A percentile compares a stretch with the other conserved stretches of the same genome.
Conservation (phyloP, 2,329 filamentous ascomycete species). For the Penicillium sp. region DNA sequence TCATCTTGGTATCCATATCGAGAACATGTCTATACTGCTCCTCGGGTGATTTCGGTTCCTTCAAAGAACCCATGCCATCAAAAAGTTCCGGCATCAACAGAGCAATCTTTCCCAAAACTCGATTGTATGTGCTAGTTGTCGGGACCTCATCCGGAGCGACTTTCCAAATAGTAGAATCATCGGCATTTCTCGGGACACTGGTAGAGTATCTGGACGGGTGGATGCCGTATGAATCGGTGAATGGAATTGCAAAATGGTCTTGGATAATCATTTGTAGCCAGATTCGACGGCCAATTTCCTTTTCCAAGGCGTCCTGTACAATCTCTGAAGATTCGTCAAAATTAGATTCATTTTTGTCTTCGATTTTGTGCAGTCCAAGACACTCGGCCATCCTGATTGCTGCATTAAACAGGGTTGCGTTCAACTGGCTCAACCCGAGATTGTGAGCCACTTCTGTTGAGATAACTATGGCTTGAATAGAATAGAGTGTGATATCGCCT, state of each 20-base stretch:
- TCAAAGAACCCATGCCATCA: not conserved
- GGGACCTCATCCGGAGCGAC: not conserved
- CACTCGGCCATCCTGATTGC: not conserved
- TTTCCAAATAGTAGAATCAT: constrained; percentile 21
- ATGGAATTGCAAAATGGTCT: constrained; percentile 34
- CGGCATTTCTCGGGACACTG: constrained; percentile 29
- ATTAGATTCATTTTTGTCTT: not conserved
- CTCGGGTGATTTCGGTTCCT: not conserved
- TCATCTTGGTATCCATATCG: not conserved
- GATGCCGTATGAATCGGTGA: constrained; percentile 37
- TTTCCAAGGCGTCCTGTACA: not conserved
- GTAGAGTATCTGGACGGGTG: constrained; percentile 35
- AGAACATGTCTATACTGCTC: not conserved
- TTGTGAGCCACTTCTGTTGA: not conserved
- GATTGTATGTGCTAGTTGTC: constrained; percentile 17
- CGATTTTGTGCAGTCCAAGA: not conserved
- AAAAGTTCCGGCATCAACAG: constrained; percentile 26
- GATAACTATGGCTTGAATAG: not conserved
- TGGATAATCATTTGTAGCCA: constrained; percentile 39
- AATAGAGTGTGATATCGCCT: not conserved
- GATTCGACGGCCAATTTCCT: constrained; percentile 32
- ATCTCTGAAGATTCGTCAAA: no score
- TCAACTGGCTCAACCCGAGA: not conserved
- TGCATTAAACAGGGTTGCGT: not conserved
- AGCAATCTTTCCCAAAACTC: constrained; percentile 30